A percentile compares a stretch with the other conserved stretches of the same genome.
Evolutionary conservation across 805 yeast species (phyloP).

Genomic region (Kluyveromyces aestuarii): DNA sequence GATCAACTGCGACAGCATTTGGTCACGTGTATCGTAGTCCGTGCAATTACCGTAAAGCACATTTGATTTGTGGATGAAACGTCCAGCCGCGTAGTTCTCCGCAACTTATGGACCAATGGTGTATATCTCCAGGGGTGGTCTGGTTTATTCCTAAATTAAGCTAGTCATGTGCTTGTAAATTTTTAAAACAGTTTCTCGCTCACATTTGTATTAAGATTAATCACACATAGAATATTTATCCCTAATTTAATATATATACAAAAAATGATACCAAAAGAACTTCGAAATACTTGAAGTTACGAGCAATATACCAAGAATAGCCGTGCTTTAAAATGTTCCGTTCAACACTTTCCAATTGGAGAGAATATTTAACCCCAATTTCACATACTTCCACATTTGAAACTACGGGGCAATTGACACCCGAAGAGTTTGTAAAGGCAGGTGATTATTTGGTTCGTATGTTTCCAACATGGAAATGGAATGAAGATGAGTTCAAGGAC

Average conservation of each 20-base stretch:
- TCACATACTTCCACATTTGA: conserved; percentile 78
- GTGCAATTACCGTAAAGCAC: no score
- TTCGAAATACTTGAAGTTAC: neutral
- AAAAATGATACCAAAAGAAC: no score
- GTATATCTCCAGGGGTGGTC: no score
- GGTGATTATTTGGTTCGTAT: conserved; percentile 87
- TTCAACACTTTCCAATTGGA: conserved; percentile 70
- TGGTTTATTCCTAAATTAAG: no score
- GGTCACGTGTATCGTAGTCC: no score
- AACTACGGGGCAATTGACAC: conserved; percentile 85
- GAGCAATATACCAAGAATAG: neutral
- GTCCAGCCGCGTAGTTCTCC: no score
- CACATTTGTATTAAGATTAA: neutral
- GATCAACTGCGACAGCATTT: no score
- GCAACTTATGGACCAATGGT: no score
- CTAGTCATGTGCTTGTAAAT: neutral
- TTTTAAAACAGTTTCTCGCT: neutral
- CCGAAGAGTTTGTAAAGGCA: conserved; percentile 89
- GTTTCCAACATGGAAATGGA: conserved; percentile 98
- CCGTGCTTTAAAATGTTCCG: conserved; percentile 38
- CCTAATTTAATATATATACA: neutral
- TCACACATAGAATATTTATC: neutral
- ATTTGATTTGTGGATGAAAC: no score
- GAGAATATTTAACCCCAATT: conserved; percentile 91
- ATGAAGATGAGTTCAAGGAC: conserved; percentile 38